A percentile compares a stretch with the other conserved stretches of the same genome.
Evolutionary conservation across 108 stramenopile genomes (phyloP).

Genomic region (Chaetoceros tenuissimus): DNA sequence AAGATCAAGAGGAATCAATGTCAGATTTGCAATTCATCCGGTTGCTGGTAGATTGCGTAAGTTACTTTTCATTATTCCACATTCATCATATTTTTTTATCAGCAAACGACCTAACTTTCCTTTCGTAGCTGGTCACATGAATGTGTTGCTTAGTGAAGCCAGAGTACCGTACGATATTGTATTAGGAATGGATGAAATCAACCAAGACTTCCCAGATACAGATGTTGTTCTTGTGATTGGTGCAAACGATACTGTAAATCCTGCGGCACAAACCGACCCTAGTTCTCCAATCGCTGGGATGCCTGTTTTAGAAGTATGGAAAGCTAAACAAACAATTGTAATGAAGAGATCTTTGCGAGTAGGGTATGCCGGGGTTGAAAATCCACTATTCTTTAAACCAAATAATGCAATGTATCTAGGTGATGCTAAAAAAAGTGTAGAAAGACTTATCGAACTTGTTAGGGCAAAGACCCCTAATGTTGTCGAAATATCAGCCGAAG

Average conservation of each 20-base stretch:
- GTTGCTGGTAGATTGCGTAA: conserved; percentile 82
- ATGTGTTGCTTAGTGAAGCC: conserved; percentile 78
- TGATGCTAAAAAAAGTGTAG: conserved; percentile 52
- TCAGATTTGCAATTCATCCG: conserved; percentile 77
- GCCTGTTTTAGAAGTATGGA: conserved; percentile 80
- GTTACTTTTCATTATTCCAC: conserved; percentile 57
- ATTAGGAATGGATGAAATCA: conserved; percentile 39
- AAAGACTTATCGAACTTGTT: conserved; percentile 29
- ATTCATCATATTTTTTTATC: not conserved
- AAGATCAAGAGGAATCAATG: conserved; percentile 51
- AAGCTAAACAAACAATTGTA: conserved; percentile 61
- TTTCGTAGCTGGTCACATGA: not conserved
- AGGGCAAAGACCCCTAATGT: conserved; percentile 4
- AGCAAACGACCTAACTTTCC: not conserved
- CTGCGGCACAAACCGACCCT: conserved; percentile 78
- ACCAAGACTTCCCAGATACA: conserved; percentile 52
- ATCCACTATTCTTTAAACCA: conserved; percentile 54
- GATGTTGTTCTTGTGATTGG: conserved; percentile 42
- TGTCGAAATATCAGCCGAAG: not conserved
- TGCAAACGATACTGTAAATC: conserved; percentile 78
- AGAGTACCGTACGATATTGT: conserved; percentile 73
- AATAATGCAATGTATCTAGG: conserved; percentile 79
- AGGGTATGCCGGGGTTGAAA: conserved; percentile 86
- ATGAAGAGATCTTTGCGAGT: conserved; percentile 79
- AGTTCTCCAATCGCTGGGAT: conserved; percentile 56